Evolutionary conservation across 371 early-diverging fungal species (phyloP), one percentile per base, ranked within the genome.

Genomic region (Haplosporangium sp.): DNA sequence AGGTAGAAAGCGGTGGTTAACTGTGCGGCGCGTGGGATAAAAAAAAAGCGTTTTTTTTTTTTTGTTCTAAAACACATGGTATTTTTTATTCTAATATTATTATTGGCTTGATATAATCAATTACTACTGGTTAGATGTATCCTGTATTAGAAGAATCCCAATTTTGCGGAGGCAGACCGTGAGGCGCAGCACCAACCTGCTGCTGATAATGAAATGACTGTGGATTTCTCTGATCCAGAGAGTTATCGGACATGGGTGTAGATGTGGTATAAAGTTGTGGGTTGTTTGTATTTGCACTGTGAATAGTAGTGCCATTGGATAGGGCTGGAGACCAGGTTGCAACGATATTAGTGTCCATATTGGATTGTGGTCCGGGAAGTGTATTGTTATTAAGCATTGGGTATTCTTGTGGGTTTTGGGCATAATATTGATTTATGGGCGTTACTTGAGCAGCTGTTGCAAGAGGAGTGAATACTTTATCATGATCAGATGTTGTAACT

Each of bases 171-270:
- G 27, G 27, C 27, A 19, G 55, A 11, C 27, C 60, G 20, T 72
- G 72, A 0, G 72, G 72, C 20, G 72, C 66, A 34, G 65, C 61
- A 37, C 11, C 44, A 9, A 27, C 27, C 27, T 27, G 27, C 27
- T 27, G 27, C 27, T 27, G 27, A 27, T 47, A 11, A 6, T 27
- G 55, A 61, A 42, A 65, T 27, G 56, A 35, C 62, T 65, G 66
- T 40, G 66, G 72, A 19, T 64, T 59, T 44, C 71, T 44, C 5
- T 50, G 27, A 0, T 59, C 63, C 20, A 19, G 15, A 53, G 17
- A 3, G 40, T 53, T n/a, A 1, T 55, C 34, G 2, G 17, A 15
- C 19, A n/a, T 52, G 52, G 35, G 58, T 39, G 4, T 38, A 2
- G 39, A 20, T 27, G n/a, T 3, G 17, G 3, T 20, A 20, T 71